phyloP scores from a whole-genome alignment of 2,329 filamentous ascomycete species.

The Xylaria sp. region DNA sequence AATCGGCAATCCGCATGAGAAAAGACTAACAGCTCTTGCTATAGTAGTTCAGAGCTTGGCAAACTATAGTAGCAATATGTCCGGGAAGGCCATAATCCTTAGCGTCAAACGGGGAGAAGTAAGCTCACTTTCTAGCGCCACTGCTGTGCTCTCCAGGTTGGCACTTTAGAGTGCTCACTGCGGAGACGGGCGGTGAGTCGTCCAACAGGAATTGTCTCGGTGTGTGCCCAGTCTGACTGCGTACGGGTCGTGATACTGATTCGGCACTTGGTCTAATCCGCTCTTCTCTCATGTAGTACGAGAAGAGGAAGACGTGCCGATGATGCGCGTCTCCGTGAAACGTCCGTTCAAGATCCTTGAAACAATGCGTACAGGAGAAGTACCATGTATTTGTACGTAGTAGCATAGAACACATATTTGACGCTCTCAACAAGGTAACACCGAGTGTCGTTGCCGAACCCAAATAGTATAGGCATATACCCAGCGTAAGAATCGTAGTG shows the following conservation, averaged over 20 bases:
- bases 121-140: conserved; percentile 14
- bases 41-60: conserved; percentile 10
- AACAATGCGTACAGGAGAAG: not conserved
- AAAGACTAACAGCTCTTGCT: conserved; percentile 4
- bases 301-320: conserved; percentile 3
- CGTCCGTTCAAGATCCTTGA: not conserved
- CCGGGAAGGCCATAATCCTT: conserved; percentile 4
- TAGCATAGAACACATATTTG: conserved; percentile 1
- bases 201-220: conserved; percentile 1
- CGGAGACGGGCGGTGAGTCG: conserved; percentile 35
- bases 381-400: conserved; percentile 4
- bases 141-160: not conserved
- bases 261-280: conserved; percentile 17
- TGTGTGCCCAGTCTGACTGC: conserved; percentile 25
- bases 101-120: conserved; percentile 10
- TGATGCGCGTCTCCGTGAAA: conserved; percentile 11
- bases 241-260: conserved; percentile 14
- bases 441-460: conserved; percentile 14
- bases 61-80: conserved; percentile 6
- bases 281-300: conserved; percentile 4
- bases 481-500: not conserved
- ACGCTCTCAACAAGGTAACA: conserved; percentile 4
- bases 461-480: conserved; percentile 14
- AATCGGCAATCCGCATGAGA: conserved; percentile 14
- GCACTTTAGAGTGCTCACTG: conserved; percentile 38